phyloP scores from a whole-genome alignment of 208 protist genomes.

The Herpetomonas tarakana region DNA sequence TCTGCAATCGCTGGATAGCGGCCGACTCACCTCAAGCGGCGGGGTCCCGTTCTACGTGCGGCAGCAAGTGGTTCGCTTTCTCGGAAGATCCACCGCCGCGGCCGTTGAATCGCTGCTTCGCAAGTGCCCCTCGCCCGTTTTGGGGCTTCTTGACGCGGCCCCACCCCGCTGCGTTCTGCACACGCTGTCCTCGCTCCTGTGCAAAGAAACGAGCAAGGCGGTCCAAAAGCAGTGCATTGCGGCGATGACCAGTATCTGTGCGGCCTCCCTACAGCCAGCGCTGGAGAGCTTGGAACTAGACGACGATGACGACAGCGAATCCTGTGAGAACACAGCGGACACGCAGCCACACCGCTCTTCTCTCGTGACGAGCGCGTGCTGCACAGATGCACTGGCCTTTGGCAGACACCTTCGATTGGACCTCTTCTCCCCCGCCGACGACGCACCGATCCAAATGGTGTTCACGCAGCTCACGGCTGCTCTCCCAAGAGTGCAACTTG shows the following conservation, averaged over 20 bases:
- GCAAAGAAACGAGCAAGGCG: conserved; percentile 25
- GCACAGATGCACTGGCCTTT: not conserved
- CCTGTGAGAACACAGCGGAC: not conserved
- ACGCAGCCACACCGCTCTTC: not conserved
- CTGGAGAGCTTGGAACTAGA: conserved; percentile 10
- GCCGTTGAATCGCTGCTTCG: conserved; percentile 4
- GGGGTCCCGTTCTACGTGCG: conserved; percentile 30
- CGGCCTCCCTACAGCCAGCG: conserved; percentile 2
- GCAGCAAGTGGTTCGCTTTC: conserved; percentile 4
- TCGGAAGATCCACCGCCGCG: not conserved
- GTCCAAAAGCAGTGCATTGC: conserved; percentile 36
- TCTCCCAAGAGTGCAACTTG: not conserved
- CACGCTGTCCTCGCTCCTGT: conserved; percentile 12
- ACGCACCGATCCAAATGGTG: not conserved
- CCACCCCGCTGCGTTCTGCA: conserved; percentile 9
- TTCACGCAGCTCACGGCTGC: not conserved
- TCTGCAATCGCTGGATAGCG: not conserved
- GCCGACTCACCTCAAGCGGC: not conserved
- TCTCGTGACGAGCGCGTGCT: not conserved
- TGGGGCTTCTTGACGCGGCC: not conserved
- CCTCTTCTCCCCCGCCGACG: not conserved
- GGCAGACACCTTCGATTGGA: not conserved
- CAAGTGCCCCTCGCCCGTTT: conserved; percentile 7
- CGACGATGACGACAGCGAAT: not conserved
- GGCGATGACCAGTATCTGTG: conserved; percentile 14